A percentile compares a stretch with the other conserved stretches of the same genome.
Evolutionary conservation across 306 rosid species (phyloP).

Genomic region (Cucurbita argyrosperma): DNA sequence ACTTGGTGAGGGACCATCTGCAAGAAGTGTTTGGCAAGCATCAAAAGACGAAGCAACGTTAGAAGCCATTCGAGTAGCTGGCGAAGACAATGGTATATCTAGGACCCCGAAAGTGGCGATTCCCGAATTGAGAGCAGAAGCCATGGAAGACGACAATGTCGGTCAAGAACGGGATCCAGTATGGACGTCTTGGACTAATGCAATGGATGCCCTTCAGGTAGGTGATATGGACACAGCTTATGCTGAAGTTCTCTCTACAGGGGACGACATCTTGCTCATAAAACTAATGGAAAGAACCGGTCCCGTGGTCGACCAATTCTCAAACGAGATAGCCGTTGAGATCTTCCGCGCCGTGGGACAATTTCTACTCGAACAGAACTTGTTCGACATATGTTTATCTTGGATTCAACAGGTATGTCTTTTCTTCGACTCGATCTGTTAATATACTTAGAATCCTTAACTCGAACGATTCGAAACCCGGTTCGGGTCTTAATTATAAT

Average conservation of each 20-base stretch:
- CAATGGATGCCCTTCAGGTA: constrained; percentile 81
- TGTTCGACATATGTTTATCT: constrained; percentile 69
- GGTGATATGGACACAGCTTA: constrained; percentile 77
- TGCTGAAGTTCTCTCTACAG: constrained; percentile 67
- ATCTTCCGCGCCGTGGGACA: constrained; percentile 58
- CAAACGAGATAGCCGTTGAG: constrained; percentile 65
- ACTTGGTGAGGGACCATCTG: constrained; percentile 96
- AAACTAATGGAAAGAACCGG: constrained; percentile 92
- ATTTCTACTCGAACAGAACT: constrained; percentile 57
- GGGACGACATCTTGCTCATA: constrained; percentile 72
- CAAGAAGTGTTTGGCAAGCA: constrained; percentile 98
- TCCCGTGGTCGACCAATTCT: constrained; percentile 70
- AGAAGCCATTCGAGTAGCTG: constrained; percentile 91
- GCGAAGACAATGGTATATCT: constrained; percentile 78
- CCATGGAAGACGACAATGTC: constrained; percentile 49
- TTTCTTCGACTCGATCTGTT: not conserved
- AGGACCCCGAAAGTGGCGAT: constrained; percentile 59
- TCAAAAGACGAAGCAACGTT: constrained; percentile 96
- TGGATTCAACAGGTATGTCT: constrained; percentile 87
- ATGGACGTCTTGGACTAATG: constrained; percentile 85
- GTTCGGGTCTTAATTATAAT: not conserved
- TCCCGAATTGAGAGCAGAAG: constrained; percentile 82
- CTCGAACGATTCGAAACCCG: not conserved
- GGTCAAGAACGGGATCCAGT: constrained; percentile 74
- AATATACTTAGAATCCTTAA: not conserved